These are phyloP conservation scores for Coemansia sp. DNA, from an alignment of 192 early-diverging fungal species.

Conservation along the genomic window DNA sequence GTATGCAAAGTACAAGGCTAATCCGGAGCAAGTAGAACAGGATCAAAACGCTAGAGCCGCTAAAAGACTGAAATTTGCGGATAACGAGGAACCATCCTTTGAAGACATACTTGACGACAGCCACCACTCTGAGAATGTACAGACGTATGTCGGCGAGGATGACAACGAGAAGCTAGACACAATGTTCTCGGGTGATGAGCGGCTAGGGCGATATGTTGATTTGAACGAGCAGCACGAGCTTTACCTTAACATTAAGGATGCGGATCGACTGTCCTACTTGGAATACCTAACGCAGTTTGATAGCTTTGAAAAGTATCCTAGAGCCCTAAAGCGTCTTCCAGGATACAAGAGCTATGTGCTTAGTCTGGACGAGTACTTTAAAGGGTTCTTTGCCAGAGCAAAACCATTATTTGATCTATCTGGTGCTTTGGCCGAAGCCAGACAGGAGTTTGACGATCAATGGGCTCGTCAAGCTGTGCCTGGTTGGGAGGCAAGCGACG, in stretches of 20 bases:
- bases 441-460: slow-evolving; percentile 57
- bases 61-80: too few relatives aligned
- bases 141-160: slow-evolving; percentile 46
- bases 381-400: slow-evolving; percentile 67
- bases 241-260: slow-evolving; percentile 77
- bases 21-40: slow-evolving; percentile 51
- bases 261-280: slow-evolving; percentile 52
- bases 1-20: slow-evolving; percentile 56
- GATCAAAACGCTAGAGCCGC: too few relatives aligned
- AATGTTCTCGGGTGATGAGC: slow-evolving; percentile 93
- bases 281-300: slow-evolving; percentile 56
- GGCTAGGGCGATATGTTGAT: slow-evolving; percentile 80
- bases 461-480: slow-evolving; percentile 55
- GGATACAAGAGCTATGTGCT: slow-evolving; percentile 45
- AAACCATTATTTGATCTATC: slow-evolving; percentile 75
- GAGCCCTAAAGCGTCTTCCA: slow-evolving; percentile 6
- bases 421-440: slow-evolving; percentile 51
- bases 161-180: slow-evolving; percentile 60
- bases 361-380: slow-evolving; percentile 64
- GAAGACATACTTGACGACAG: too few relatives aligned
- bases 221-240: slow-evolving; percentile 72
- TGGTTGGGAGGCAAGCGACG: slow-evolving; percentile 61
- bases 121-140: too few relatives aligned
- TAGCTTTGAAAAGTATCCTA: slow-evolving; percentile 18
- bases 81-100: too few relatives aligned